Conservation (phyloP, 1,139 yeast genomes). For the Geotrichum citri-aurantii region DNA sequence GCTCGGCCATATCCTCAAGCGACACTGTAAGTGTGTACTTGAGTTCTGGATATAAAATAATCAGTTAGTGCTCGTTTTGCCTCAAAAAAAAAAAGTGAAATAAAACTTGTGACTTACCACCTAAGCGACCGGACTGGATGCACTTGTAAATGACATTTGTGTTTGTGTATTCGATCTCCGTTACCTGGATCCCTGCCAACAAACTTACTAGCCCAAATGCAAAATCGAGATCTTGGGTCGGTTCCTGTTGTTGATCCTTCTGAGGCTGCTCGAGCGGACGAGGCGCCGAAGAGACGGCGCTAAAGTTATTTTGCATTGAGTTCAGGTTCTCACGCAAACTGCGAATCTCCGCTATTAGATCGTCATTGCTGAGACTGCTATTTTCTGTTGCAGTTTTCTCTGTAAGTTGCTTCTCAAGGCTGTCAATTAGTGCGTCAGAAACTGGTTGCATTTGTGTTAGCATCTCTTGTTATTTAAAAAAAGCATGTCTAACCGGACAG, state of each 20-base stretch:
- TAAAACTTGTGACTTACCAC: slow-evolving; percentile 4
- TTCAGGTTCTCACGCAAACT: slow-evolving; percentile 2
- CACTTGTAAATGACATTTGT: slow-evolving; percentile 11
- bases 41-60: slow-evolving; percentile 3
- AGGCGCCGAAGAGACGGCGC: background rate
- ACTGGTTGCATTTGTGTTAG: background rate
- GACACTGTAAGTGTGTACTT: slow-evolving; percentile 11
- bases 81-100: background rate
- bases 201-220: slow-evolving; percentile 13
- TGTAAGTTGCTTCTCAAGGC: slow-evolving; percentile 6
- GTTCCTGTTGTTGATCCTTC: slow-evolving; percentile 1
- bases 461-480: background rate
- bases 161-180: slow-evolving; percentile 15
- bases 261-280: slow-evolving; percentile 2
- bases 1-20: slow-evolving; percentile 3
- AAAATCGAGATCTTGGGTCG: slow-evolving; percentile 7
- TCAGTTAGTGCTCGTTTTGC: background rate
- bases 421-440: slow-evolving; percentile 8
- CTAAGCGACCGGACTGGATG: slow-evolving; percentile 11
- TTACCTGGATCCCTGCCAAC: slow-evolving; percentile 12
- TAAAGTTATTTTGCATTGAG: slow-evolving; percentile 1
- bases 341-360: slow-evolving; percentile 1
- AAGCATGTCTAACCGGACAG: too few relatives aligned
- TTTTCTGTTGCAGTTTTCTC: background rate
- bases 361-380: background rate